Percentiles rank a stretch among this genome's conserved stretches.
Evolutionary conservation across 805 yeast species (phyloP).

Genomic region (Torulaspora franciscae): DNA sequence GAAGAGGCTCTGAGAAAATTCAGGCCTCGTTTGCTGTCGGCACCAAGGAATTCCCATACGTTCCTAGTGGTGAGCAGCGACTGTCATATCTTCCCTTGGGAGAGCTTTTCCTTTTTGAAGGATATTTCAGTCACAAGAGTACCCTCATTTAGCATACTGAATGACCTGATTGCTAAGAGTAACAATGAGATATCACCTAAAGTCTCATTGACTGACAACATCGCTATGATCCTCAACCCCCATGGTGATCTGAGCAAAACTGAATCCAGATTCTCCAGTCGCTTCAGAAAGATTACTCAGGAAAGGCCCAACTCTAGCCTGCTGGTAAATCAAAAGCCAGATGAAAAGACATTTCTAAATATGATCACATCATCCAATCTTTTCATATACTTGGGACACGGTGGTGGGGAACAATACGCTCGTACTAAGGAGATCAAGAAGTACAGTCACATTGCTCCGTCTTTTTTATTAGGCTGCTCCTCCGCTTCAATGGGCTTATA

Average conservation of each 20-base stretch:
- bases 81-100: slow-evolving; percentile 87
- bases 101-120: slow-evolving; percentile 57
- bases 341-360: slow-evolving; percentile 46
- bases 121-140: slow-evolving; percentile 61
- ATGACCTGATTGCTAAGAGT: slow-evolving; percentile 34
- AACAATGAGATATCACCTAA: slow-evolving; percentile 14
- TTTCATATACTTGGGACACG: slow-evolving; percentile 87
- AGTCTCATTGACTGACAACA: slow-evolving; percentile 31
- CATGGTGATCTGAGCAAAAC: slow-evolving; percentile 70
- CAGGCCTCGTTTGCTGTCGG: slow-evolving; percentile 15
- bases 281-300: slow-evolving; percentile 36
- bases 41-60: slow-evolving; percentile 43
- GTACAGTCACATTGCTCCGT: slow-evolving; percentile 47
- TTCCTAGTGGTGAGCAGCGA: slow-evolving; percentile 64
- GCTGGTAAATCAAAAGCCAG: slow-evolving; percentile 50
- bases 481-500: slow-evolving; percentile 62
- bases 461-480: slow-evolving; percentile 81
- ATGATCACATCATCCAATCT: slow-evolving; percentile 44
- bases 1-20: slow-evolving; percentile 43
- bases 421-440: slow-evolving; percentile 50
- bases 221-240: slow-evolving; percentile 74
- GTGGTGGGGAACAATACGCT: slow-evolving; percentile 88
- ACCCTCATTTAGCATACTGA: slow-evolving; percentile 55
- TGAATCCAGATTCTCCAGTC: slow-evolving; percentile 48
- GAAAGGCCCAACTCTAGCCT: slow-evolving; percentile 47